A percentile compares a stretch with the other conserved stretches of the same genome.
Evolutionary conservation across 176 grass and related monocot genomes (phyloP).

Genomic region (Carex littledalei): DNA sequence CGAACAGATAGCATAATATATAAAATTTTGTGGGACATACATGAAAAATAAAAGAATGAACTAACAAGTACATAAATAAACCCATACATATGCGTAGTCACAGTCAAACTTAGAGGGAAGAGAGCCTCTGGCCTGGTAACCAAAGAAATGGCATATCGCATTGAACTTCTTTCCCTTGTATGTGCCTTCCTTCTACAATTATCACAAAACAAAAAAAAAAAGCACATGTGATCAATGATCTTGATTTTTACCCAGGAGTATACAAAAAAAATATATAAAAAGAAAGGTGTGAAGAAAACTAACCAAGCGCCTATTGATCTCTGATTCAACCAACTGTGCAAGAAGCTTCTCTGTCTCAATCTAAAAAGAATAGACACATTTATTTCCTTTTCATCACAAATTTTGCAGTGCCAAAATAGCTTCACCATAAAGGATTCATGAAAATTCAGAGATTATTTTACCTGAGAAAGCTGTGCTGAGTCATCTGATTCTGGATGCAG

Average conservation of each 20-base stretch:
- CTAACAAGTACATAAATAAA: too few relatives aligned
- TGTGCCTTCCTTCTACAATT: conserved; percentile 78
- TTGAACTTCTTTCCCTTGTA: conserved; percentile 99
- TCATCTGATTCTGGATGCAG: too few relatives aligned
- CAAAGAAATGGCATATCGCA: conserved; percentile 98
- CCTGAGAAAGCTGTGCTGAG: too few relatives aligned
- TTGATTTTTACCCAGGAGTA: not conserved
- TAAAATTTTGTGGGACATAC: too few relatives aligned
- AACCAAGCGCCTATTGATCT: conserved; percentile 90
- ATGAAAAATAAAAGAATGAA: too few relatives aligned
- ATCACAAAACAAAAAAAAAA: conserved; percentile 17
- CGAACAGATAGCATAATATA: too few relatives aligned
- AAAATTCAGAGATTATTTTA: too few relatives aligned
- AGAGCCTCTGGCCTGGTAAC: conserved; percentile 98
- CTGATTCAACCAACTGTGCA: conserved; percentile 87
- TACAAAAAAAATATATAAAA: not conserved
- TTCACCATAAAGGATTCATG: too few relatives aligned
- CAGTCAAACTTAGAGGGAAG: too few relatives aligned
- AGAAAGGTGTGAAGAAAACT: conserved; percentile 24
- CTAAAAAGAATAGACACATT: conserved; percentile 51
- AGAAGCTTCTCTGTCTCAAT: conserved; percentile 99
- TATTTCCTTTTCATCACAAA: too few relatives aligned
- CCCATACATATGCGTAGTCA: too few relatives aligned
- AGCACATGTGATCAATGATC: not conserved
- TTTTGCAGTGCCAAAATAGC: too few relatives aligned